Conservation (phyloP, 139 green algal genomes). For the Nannochloris sp. region DNA sequence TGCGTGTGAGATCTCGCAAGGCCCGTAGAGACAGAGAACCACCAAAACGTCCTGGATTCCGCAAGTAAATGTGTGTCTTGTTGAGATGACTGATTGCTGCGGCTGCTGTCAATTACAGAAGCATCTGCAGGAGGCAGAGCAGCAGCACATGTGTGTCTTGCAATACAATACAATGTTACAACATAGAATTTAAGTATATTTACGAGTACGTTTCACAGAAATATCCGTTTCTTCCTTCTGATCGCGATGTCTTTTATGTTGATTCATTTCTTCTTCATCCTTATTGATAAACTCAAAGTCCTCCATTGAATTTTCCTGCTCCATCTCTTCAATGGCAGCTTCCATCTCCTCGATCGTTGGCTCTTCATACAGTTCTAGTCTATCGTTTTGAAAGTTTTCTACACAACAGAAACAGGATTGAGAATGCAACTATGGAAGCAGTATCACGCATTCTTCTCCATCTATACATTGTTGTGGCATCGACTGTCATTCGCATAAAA, state of each 20-base stretch:
- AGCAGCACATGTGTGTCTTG: background rate
- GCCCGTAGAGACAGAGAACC: slow-evolving; percentile 86
- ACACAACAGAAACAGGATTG: background rate
- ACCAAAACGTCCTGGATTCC: slow-evolving; percentile 45
- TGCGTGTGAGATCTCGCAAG: slow-evolving; percentile 86
- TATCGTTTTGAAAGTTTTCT: slow-evolving; percentile 49
- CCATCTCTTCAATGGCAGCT: background rate
- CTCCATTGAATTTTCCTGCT: slow-evolving; percentile 1
- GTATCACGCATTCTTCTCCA: no score
- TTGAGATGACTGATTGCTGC: no score
- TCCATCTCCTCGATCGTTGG: slow-evolving; percentile 20
- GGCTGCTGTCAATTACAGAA: no score
- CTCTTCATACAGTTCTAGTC: slow-evolving; percentile 55
- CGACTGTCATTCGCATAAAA: slow-evolving; percentile 2
- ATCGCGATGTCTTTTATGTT: background rate
- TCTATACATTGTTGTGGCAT: no score
- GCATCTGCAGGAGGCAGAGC: no score
- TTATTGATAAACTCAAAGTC: no score
- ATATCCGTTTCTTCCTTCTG: background rate
- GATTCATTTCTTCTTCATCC: no score
- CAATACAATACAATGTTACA: background rate
- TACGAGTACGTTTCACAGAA: slow-evolving; percentile 7
- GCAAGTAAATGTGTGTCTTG: slow-evolving; percentile 7
- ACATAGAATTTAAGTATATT: background rate
- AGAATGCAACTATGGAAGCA: no score